Conservation (phyloP, 257 asterid species). For the Nicotiana otophora region DNA sequence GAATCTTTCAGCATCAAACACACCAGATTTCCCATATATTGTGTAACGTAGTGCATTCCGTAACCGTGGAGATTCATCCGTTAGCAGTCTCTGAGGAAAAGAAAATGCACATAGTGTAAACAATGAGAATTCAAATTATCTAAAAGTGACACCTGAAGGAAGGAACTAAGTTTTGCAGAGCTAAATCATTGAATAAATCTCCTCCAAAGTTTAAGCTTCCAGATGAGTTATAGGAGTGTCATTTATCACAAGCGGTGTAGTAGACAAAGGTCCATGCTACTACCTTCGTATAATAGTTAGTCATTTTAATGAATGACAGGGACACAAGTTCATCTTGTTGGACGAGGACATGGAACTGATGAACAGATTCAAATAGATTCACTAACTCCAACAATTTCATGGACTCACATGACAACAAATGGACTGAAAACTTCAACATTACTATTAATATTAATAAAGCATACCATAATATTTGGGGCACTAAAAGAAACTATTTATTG, state of each 20-base stretch:
- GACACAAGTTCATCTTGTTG: too few relatives aligned
- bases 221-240: neutral
- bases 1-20: slow-evolving; percentile 94
- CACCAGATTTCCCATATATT: slow-evolving; percentile 89
- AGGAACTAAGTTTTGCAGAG: neutral
- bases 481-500: too few relatives aligned
- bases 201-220: neutral
- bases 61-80: slow-evolving; percentile 94
- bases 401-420: too few relatives aligned
- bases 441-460: too few relatives aligned
- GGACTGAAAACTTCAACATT: too few relatives aligned
- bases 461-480: too few relatives aligned
- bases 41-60: slow-evolving; percentile 88
- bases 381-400: too few relatives aligned
- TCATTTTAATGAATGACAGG: neutral
- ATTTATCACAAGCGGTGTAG: neutral
- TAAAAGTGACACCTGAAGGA: neutral
- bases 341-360: too few relatives aligned
- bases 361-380: too few relatives aligned
- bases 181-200: neutral
- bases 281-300: neutral
- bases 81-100: slow-evolving; percentile 68
- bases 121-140: neutral
- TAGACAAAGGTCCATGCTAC: neutral
- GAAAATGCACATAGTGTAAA: slow-evolving; percentile 5